Percentiles rank a stretch among this genome's conserved stretches.
phyloP scores from a whole-genome alignment of 208 protist genomes.

The Acanthamoeba lenticulata region DNA sequence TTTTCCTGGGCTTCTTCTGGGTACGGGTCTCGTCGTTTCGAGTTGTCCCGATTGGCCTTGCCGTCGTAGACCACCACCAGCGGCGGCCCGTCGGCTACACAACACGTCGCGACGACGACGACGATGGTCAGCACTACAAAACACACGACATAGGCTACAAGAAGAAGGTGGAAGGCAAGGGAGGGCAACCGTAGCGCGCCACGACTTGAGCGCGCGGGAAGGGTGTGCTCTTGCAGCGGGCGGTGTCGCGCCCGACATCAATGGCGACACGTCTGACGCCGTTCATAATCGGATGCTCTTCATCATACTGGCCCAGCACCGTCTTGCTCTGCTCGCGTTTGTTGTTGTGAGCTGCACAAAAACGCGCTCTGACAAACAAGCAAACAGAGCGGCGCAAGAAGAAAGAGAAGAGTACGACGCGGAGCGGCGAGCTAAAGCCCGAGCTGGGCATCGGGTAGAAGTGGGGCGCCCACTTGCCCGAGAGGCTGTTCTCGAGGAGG shows the following conservation, averaged over 20 bases:
- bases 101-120: too few species aligned
- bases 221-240: not conserved
- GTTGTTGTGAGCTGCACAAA: not conserved
- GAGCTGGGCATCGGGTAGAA: conserved; percentile 32
- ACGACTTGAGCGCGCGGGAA: not conserved
- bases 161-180: not conserved
- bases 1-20: not conserved
- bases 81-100: not conserved
- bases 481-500: not conserved
- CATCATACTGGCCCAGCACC: not conserved
- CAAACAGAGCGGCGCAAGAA: too few species aligned
- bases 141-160: too few species aligned
- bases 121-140: too few species aligned
- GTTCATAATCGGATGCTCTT: conserved; percentile 10
- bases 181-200: not conserved
- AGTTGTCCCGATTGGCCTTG: not conserved
- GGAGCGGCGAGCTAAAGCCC: not conserved
- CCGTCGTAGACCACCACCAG: not conserved
- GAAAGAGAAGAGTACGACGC: not conserved
- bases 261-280: not conserved
- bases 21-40: not conserved
- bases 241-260: not conserved
- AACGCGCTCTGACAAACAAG: not conserved
- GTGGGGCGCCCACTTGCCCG: not conserved
- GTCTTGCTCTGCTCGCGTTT: not conserved